Evolutionary conservation across 2,329 filamentous ascomycete species (phyloP).

Genomic region (Pseudogymnoascus sp.): DNA sequence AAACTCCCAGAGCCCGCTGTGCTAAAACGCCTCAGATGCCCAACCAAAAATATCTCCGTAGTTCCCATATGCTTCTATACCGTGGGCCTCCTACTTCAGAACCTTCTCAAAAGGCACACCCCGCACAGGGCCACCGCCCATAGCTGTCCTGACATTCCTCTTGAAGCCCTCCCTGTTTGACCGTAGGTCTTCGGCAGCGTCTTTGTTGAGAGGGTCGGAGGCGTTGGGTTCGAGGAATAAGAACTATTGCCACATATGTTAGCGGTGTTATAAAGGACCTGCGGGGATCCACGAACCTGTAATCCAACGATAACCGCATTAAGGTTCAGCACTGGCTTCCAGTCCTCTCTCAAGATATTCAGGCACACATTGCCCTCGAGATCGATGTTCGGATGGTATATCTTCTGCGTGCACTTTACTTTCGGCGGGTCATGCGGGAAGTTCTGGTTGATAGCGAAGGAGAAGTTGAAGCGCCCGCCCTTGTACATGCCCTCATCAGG

Average conservation of each 20-base stretch:
- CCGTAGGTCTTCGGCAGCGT: constrained; percentile 87
- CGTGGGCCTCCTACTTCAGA: constrained; percentile 45
- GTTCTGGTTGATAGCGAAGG: constrained; percentile 85
- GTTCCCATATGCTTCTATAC: not conserved
- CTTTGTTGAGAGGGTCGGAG: constrained; percentile 95
- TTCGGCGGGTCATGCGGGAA: constrained; percentile 98
- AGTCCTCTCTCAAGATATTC: constrained; percentile 95
- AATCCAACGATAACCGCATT: constrained; percentile 94
- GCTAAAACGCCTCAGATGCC: constrained; percentile 12
- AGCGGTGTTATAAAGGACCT: not conserved
- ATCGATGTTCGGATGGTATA: constrained; percentile 99
- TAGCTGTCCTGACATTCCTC: constrained; percentile 76
- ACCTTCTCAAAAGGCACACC: constrained; percentile 72
- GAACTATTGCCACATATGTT: constrained; percentile 50
- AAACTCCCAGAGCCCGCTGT: constrained; percentile 3
- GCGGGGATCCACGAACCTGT: constrained; percentile 49
- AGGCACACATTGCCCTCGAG: constrained; percentile 95
- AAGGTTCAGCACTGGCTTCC: constrained; percentile 96
- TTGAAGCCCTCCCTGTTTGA: constrained; percentile 82
- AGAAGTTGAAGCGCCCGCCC: constrained; percentile 78
- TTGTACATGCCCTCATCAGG: constrained; percentile 88
- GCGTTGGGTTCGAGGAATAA: constrained; percentile 97
- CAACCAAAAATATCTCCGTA: not conserved
- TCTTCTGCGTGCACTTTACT: constrained; percentile 94
- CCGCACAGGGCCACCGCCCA: constrained; percentile 72